A percentile compares a stretch with the other conserved stretches of the same genome.
Conservation (phyloP, 2,329 filamentous ascomycete genomes). For the Ceratocystis destructans region DNA sequence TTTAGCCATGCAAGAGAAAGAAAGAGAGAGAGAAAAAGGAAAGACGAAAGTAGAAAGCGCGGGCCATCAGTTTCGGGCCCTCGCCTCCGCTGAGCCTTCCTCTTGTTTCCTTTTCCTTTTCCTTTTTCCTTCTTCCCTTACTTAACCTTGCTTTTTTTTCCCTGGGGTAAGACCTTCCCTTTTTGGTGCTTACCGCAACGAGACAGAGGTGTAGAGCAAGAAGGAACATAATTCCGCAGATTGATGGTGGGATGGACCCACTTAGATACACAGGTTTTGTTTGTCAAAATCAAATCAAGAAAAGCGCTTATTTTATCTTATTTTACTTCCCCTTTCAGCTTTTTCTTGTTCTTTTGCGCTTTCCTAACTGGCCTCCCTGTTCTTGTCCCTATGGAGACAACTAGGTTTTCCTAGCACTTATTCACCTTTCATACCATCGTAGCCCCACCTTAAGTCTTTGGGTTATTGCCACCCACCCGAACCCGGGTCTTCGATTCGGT, state of each 20-base stretch:
- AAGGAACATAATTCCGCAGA: background rate
- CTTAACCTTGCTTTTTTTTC: background rate
- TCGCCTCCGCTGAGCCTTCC: background rate
- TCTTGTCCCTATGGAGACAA: background rate
- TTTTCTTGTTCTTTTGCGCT: background rate
- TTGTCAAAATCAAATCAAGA: too few species aligned
- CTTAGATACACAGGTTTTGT: background rate
- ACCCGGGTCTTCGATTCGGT: background rate
- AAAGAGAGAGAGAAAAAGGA: background rate
- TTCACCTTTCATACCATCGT: too few species aligned
- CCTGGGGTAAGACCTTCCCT: background rate
- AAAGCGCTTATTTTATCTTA: background rate
- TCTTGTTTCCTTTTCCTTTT: background rate
- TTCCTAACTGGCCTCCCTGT: background rate
- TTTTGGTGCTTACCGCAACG: background rate
- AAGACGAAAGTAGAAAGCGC: background rate
- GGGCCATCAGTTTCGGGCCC: slow-evolving; percentile 4
- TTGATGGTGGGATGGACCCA: background rate
- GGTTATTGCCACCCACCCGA: background rate
- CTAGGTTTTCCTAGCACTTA: background rate
- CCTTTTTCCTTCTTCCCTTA: background rate
- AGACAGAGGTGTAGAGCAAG: background rate
- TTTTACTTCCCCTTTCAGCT: background rate
- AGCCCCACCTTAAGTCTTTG: background rate
- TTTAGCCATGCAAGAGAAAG: background rate